phyloP scores from a whole-genome alignment of 1,139 yeast genomes.

The Diutina neorugosa region DNA sequence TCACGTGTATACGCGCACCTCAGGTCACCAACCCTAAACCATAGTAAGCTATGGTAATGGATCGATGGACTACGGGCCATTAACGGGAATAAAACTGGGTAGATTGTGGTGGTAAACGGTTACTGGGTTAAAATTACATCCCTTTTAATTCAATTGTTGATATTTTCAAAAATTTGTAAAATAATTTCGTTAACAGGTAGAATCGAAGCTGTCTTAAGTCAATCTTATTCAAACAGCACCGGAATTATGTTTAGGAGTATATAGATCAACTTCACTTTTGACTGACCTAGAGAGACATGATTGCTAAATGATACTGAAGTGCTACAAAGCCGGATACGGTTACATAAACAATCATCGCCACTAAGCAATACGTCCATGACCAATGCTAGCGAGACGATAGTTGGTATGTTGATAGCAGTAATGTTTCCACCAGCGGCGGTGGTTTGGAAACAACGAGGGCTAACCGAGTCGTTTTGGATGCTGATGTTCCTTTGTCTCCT shows the following conservation, averaged over 20 bases:
- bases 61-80: too few relatives aligned
- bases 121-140: too few relatives aligned
- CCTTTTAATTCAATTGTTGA: background rate
- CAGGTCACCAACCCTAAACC: background rate
- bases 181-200: background rate
- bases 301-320: too few relatives aligned
- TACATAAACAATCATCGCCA: background rate
- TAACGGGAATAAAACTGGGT: too few relatives aligned
- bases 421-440: constrained; percentile 67
- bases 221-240: too few relatives aligned
- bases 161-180: background rate
- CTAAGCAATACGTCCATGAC: background rate
- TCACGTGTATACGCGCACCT: background rate
- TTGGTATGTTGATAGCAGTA: constrained; percentile 36
- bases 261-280: too few relatives aligned
- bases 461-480: constrained; percentile 48
- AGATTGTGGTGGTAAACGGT: too few relatives aligned
- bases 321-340: too few relatives aligned
- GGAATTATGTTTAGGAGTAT: too few relatives aligned
- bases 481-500: constrained; percentile 49
- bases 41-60: too few relatives aligned
- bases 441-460: constrained; percentile 45
- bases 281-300: too few relatives aligned
- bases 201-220: background rate
- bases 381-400: constrained; percentile 11